phyloP scores from a whole-genome alignment of 352 stramenopile species.

The Pythium aristosporum region DNA sequence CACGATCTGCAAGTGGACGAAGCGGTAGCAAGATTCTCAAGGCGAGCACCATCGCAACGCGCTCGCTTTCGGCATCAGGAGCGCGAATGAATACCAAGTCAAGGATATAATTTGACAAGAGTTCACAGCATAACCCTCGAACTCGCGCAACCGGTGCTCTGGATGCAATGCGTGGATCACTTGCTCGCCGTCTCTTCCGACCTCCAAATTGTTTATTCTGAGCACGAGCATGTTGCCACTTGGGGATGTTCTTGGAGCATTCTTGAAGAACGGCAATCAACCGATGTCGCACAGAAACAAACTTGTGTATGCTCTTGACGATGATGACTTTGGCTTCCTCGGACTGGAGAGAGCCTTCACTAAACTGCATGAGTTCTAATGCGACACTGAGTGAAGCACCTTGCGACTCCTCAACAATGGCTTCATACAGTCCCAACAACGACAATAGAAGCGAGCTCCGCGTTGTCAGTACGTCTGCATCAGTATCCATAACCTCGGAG shows the following conservation, averaged over 20 bases:
- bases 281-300: constrained; percentile 3
- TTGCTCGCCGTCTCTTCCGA: constrained; percentile 6
- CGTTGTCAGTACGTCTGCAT: neutral
- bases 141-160: neutral
- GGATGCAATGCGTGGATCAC: neutral
- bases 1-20: constrained; percentile 16
- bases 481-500: neutral
- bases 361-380: constrained; percentile 5
- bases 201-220: neutral
- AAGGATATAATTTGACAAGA: constrained; percentile 15
- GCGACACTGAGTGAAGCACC: neutral
- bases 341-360: neutral
- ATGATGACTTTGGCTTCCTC: constrained; percentile 3
- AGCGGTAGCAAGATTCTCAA: constrained; percentile 26
- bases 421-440: constrained; percentile 7
- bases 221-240: neutral
- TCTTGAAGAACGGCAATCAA: neutral
- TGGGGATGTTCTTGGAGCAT: constrained; percentile 5
- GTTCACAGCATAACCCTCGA: constrained; percentile 6
- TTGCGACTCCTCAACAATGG: constrained; percentile 4
- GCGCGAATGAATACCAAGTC: constrained; percentile 18
- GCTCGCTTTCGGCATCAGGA: neutral
- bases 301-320: constrained; percentile 12
- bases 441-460: neutral
- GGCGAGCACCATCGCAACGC: constrained; percentile 9